Evolutionary conservation across 2,329 filamentous ascomycete species (phyloP).

Genomic region (Xylaria sp.): DNA sequence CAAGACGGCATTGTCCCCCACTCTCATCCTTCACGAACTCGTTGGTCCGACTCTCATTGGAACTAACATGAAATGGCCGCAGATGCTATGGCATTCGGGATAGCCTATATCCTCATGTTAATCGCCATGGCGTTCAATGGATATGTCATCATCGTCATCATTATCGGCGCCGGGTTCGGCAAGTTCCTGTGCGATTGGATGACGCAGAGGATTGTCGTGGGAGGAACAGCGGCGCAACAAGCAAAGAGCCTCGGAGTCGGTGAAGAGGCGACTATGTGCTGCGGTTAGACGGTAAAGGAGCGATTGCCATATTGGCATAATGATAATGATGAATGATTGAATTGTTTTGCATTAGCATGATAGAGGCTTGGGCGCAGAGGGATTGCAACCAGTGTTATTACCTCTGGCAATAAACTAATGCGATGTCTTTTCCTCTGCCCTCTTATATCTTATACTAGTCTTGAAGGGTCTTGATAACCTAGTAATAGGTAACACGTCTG

Average conservation of each 20-base stretch:
- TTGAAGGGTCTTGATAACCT: no score
- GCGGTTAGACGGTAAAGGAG: constrained; percentile 22
- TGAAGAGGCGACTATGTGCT: constrained; percentile 29
- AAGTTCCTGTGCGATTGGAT: constrained; percentile 63
- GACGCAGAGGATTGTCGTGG: constrained; percentile 48
- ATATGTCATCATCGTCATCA: constrained; percentile 51
- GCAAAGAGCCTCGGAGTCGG: constrained; percentile 16
- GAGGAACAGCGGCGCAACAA: not conserved
- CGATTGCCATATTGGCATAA: not conserved
- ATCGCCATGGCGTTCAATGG: constrained; percentile 55
- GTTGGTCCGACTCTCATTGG: no score
- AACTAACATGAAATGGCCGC: constrained; percentile 21
- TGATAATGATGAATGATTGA: constrained; percentile 3
- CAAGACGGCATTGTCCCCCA: not conserved
- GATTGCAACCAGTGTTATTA: not conserved
- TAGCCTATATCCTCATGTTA: constrained; percentile 53
- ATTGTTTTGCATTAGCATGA: not conserved
- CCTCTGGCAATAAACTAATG: not conserved
- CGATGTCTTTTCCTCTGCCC: no score
- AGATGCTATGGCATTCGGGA: constrained; percentile 48
- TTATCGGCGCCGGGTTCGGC: constrained; percentile 56
- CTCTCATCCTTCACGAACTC: not conserved
- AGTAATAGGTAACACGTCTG: no score
- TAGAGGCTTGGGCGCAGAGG: not conserved
- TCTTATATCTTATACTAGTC: no score